Evolutionary conservation across 1,284 basidiomycete species (phyloP).

Genomic region (Lignosus rhinocerotis): DNA sequence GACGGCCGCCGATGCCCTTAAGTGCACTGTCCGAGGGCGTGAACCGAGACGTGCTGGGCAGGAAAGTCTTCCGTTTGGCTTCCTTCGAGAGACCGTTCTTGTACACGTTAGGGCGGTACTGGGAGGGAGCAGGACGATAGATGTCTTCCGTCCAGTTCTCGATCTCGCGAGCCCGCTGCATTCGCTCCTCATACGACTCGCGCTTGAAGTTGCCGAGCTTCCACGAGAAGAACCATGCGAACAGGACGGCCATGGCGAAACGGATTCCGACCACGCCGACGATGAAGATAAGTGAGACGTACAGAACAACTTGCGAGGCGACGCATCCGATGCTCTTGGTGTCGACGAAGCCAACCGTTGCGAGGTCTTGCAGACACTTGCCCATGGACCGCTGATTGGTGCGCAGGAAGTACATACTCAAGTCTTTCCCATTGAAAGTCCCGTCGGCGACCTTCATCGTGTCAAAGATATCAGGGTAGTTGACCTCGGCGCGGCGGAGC

Average conservation of each 20-base stretch:
- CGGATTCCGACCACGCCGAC: conserved; percentile 95
- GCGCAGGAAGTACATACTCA: conserved; percentile 81
- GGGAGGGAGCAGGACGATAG: conserved; percentile 89
- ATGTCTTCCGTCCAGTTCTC: conserved; percentile 98
- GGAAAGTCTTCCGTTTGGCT: conserved; percentile 63
- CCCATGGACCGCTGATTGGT: conserved; percentile 66
- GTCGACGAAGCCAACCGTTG: conserved; percentile 92
- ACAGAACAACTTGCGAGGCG: conserved; percentile 92
- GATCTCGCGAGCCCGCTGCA: conserved; percentile 88
- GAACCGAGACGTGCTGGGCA: conserved; percentile 86
- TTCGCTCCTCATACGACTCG: conserved; percentile 94
- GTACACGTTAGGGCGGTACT: conserved; percentile 87
- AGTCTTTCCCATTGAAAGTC: conserved; percentile 80
- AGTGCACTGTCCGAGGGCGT: conserved; percentile 76
- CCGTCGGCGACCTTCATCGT: conserved; percentile 70
- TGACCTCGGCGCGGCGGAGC: conserved; percentile 78
- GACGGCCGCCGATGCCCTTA: conserved; percentile 63
- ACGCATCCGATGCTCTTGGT: conserved; percentile 94
- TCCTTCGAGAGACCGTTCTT: conserved; percentile 67
- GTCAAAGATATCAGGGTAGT: conserved; percentile 83
- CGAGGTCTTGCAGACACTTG: conserved; percentile 84
- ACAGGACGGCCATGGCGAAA: conserved; percentile 95
- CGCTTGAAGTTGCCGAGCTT: conserved; percentile 90
- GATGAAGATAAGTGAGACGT: conserved; percentile 96
- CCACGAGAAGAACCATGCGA: conserved; percentile 97